phyloP scores from a whole-genome alignment of 2,329 filamentous ascomycete species.

The Sordariomycetes sp. region DNA sequence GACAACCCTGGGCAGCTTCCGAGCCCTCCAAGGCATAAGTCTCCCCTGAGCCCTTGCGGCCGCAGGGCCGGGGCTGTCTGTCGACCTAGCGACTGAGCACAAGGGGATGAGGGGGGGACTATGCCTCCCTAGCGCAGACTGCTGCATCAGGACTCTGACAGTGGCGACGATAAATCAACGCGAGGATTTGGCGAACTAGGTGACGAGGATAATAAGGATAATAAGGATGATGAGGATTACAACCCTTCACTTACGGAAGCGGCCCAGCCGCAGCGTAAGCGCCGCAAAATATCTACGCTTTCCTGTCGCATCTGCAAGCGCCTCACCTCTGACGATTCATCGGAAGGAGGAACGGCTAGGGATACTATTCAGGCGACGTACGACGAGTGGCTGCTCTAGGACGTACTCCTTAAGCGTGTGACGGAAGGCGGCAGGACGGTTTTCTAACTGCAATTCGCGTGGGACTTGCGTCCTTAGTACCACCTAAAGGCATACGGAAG shows the following conservation, averaged over 20 bases:
- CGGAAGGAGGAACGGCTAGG: neutral
- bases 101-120: neutral
- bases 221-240: neutral
- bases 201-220: too few relatives aligned
- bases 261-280: neutral
- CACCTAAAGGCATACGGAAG: neutral
- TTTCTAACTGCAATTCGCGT: neutral
- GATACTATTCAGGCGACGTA: neutral
- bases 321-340: neutral
- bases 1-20: neutral
- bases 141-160: neutral
- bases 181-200: too few relatives aligned
- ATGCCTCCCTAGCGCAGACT: neutral
- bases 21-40: neutral
- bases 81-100: neutral
- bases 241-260: neutral
- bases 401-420: neutral
- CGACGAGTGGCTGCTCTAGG: neutral
- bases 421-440: neutral
- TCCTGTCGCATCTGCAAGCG: neutral
- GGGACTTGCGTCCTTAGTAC: neutral
- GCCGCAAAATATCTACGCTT: neutral
- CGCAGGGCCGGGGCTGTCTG: neutral
- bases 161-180: neutral
- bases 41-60: neutral